Conservation (phyloP, 768 basidiomycete genomes). For the Serendipita sp. region DNA sequence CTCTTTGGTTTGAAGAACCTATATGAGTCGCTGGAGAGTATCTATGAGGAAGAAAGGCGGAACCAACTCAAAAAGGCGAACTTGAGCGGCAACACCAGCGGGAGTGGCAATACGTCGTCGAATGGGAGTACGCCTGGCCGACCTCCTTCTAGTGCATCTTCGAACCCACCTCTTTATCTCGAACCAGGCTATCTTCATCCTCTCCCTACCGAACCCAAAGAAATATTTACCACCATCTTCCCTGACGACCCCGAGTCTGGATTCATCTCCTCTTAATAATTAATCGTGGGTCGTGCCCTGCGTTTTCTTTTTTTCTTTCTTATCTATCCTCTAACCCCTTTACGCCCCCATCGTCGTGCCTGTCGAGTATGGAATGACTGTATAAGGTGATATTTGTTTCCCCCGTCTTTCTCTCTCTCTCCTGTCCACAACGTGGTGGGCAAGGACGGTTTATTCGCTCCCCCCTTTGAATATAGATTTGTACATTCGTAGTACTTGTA, state of each 20-base stretch:
- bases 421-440: too few species aligned
- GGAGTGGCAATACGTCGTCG: not conserved
- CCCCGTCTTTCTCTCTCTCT: too few species aligned
- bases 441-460: too few species aligned
- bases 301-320: not conserved
- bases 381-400: not conserved
- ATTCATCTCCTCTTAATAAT: constrained; percentile 50
- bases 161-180: too few species aligned
- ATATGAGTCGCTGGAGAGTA: constrained; percentile 54
- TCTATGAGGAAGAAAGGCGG: constrained; percentile 78
- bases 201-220: constrained; percentile 54
- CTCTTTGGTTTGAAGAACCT: constrained; percentile 78
- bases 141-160: constrained; percentile 22
- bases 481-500: too few species aligned
- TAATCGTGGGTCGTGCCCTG: not conserved
- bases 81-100: not conserved
- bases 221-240: constrained; percentile 66
- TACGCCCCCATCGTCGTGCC: not conserved
- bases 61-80: constrained; percentile 21
- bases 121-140: constrained; percentile 31
- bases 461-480: too few species aligned
- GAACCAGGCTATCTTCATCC: constrained; percentile 40
- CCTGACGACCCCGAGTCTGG: constrained; percentile 45
- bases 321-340: not conserved
- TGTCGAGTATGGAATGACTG: not conserved